Conservation (phyloP, 768 basidiomycete species). For the Mycena vitilis region DNA sequence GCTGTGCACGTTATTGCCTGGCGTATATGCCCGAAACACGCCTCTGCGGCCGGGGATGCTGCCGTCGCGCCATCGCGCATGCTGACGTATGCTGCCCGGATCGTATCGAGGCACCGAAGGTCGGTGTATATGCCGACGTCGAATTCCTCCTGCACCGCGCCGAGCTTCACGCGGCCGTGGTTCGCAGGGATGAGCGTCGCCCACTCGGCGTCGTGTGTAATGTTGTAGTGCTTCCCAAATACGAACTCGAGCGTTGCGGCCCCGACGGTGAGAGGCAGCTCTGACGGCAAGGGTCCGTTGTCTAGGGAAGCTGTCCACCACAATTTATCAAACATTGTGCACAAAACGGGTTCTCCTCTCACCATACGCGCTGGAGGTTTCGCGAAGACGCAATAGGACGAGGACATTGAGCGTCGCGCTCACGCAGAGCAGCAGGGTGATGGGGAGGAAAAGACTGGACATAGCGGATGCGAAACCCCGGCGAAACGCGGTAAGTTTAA, state of each 20-base stretch:
- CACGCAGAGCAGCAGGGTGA: slow-evolving; percentile 10
- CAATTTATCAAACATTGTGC: background rate
- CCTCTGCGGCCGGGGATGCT: slow-evolving; percentile 21
- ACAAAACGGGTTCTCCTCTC: background rate
- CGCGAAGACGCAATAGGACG: slow-evolving; percentile 6
- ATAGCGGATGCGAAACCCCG: slow-evolving; percentile 1
- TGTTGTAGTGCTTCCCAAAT: slow-evolving; percentile 98
- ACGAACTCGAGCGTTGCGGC: slow-evolving; percentile 44
- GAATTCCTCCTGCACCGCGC: slow-evolving; percentile 81
- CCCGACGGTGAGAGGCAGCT: slow-evolving; percentile 22
- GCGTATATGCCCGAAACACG: slow-evolving; percentile 26
- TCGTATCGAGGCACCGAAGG: slow-evolving; percentile 93
- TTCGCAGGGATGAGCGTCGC: slow-evolving; percentile 97
- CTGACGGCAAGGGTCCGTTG: slow-evolving; percentile 13
- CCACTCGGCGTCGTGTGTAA: slow-evolving; percentile 90
- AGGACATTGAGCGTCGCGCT: slow-evolving; percentile 18
- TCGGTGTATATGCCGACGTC: slow-evolving; percentile 79
- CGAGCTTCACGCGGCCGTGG: slow-evolving; percentile 92
- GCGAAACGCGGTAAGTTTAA: background rate
- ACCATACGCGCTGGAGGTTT: slow-evolving; percentile 2
- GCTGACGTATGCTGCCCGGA: slow-evolving; percentile 86
- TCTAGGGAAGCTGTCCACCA: background rate
- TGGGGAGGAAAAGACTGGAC: slow-evolving; percentile 1
- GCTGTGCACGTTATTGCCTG: slow-evolving; percentile 32
- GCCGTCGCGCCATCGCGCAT: slow-evolving; percentile 82